phyloP scores from a whole-genome alignment of 768 basidiomycete genomes.

The Boletus rubroflammeus region DNA sequence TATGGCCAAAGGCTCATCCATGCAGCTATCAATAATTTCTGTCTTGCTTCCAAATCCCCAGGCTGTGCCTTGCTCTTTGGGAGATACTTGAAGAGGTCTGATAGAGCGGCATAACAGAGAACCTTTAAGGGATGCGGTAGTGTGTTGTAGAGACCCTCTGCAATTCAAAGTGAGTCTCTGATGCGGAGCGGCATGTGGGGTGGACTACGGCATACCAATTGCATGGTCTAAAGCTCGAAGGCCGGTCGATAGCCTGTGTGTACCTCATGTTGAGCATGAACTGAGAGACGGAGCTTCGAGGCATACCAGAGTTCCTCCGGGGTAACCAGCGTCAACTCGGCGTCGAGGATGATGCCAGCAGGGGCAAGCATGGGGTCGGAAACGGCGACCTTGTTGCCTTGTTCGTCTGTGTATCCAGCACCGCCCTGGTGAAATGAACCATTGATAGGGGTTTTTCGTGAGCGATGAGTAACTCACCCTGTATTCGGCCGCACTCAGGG shows the following conservation, averaged over 20 bases:
- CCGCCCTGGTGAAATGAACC: constrained; percentile 41
- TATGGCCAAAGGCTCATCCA: constrained; percentile 82
- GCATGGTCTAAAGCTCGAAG: constrained; percentile 78
- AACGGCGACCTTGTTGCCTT: constrained; percentile 59
- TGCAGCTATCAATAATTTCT: constrained; percentile 67
- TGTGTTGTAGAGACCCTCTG: constrained; percentile 58
- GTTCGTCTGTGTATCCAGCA: constrained; percentile 70
- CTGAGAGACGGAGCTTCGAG: constrained; percentile 4
- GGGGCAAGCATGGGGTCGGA: constrained; percentile 57
- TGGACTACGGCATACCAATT: constrained; percentile 47
- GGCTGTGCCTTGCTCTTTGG: constrained; percentile 61
- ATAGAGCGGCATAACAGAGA: constrained; percentile 62
- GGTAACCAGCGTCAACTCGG: constrained; percentile 66
- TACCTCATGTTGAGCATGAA: constrained; percentile 12
- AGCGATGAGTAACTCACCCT: constrained; percentile 39
- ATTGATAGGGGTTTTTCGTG: not conserved
- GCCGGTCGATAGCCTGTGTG: constrained; percentile 68
- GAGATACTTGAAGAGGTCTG: constrained; percentile 72
- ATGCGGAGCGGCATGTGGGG: not conserved
- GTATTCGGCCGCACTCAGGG: constrained; percentile 76
- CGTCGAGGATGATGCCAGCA: constrained; percentile 73
- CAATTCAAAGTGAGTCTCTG: not conserved
- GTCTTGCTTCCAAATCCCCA: constrained; percentile 51
- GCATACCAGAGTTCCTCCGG: constrained; percentile 70
- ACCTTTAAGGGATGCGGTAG: constrained; percentile 58